These are phyloP conservation scores for Lagenaria siceraria DNA, from an alignment of 306 rosid species.

Conservation along the genomic window DNA sequence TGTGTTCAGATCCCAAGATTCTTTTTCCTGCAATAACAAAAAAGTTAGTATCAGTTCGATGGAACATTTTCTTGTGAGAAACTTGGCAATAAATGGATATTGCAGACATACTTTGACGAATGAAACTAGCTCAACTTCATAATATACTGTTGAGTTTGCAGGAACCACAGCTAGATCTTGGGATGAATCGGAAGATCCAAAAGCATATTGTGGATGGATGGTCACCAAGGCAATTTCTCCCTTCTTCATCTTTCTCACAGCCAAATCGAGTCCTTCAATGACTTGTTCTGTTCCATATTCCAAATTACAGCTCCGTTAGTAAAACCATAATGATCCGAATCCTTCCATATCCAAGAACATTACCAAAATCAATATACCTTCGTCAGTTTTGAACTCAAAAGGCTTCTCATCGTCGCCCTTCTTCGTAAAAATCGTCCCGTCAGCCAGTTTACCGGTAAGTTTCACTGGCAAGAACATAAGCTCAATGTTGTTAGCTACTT, in stretches of 20 bases:
- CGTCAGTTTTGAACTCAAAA: constrained; percentile 65
- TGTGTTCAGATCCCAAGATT: constrained; percentile 32
- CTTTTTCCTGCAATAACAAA: constrained; percentile 23
- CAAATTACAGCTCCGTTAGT: not conserved
- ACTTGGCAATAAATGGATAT: not conserved
- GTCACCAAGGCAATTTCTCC: constrained; percentile 64
- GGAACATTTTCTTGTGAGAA: not conserved
- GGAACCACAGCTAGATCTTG: constrained; percentile 73
- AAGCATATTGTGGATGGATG: constrained; percentile 71
- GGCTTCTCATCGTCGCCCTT: constrained; percentile 49
- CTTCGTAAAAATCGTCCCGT: constrained; percentile 44
- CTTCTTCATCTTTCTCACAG: constrained; percentile 72
- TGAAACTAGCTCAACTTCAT: constrained; percentile 69
- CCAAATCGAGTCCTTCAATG: constrained; percentile 79
- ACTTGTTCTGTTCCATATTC: constrained; percentile 52
- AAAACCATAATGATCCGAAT: not conserved
- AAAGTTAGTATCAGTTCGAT: not conserved
- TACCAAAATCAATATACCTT: constrained; percentile 28
- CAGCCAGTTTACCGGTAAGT: constrained; percentile 54
- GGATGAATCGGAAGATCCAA: constrained; percentile 40
- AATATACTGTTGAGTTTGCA: constrained; percentile 50
- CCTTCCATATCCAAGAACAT: not conserved
- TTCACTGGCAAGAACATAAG: constrained; percentile 36
- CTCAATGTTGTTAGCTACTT: not conserved
- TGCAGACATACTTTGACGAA: constrained; percentile 47